These are phyloP conservation scores for Malassezia japonica DNA, from an alignment of 1,284 basidiomycete genomes.

Conservation along the genomic window DNA sequence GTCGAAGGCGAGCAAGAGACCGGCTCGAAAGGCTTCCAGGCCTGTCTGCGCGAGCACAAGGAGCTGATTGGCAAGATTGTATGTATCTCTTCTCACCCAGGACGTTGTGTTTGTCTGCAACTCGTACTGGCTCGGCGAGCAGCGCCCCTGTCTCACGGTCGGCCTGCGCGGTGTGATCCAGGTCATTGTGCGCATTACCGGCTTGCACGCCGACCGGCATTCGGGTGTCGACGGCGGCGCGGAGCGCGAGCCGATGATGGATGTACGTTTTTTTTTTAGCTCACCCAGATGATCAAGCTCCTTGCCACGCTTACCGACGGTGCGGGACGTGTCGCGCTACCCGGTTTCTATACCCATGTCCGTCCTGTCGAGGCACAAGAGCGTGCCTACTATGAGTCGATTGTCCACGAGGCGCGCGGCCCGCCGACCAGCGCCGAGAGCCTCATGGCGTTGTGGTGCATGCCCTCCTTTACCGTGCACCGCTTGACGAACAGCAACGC, in stretches of 20 bases:
- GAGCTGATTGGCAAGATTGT: slow-evolving; percentile 28
- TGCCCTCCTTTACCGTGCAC: slow-evolving; percentile 37
- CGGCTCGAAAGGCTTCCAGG: slow-evolving; percentile 73
- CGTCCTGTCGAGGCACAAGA: slow-evolving; percentile 32
- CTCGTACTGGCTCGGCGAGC: slow-evolving; percentile 91
- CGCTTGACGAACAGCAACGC: slow-evolving; percentile 27
- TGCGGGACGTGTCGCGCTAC: slow-evolving; percentile 57
- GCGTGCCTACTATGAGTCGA: slow-evolving; percentile 42
- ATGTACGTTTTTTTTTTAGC: slow-evolving; percentile 58
- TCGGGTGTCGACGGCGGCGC: slow-evolving; percentile 88
- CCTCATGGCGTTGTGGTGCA: slow-evolving; percentile 38
- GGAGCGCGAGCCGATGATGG: slow-evolving; percentile 76
- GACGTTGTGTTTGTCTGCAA: slow-evolving; percentile 54
- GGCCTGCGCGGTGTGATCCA: slow-evolving; percentile 86
- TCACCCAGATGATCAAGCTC: slow-evolving; percentile 60
- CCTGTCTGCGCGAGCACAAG: slow-evolving; percentile 65
- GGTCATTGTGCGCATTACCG: slow-evolving; percentile 61
- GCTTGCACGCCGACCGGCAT: slow-evolving; percentile 62
- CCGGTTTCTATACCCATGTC: slow-evolving; percentile 65
- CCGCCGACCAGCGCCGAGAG: slow-evolving; percentile 16
- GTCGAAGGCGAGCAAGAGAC: slow-evolving; percentile 94
- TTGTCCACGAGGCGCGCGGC: slow-evolving; percentile 17
- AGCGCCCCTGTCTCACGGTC: slow-evolving; percentile 88
- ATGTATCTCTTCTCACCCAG: neutral
- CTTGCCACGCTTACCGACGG: slow-evolving; percentile 63